Evolutionary conservation across 148 eudicot species (phyloP).

Genomic region (Drosera capensis): DNA sequence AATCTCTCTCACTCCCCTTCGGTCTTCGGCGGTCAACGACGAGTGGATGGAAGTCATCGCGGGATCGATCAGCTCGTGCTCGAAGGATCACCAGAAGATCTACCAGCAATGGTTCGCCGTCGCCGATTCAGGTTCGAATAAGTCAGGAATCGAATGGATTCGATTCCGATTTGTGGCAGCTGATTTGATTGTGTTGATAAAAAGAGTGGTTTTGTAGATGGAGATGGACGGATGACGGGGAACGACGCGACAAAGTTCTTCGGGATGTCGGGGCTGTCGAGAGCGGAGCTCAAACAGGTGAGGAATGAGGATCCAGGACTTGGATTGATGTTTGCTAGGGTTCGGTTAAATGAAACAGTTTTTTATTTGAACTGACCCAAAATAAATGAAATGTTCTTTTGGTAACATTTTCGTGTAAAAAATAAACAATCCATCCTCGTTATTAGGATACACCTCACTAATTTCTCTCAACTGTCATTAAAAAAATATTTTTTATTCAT

Average conservation of each 20-base stretch:
- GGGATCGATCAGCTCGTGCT: slow-evolving; percentile 26
- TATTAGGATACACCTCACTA: no score
- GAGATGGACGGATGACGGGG: slow-evolving; percentile 69
- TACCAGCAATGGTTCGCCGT: slow-evolving; percentile 66
- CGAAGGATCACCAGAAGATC: slow-evolving; percentile 50
- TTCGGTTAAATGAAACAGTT: no score
- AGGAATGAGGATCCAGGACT: no score
- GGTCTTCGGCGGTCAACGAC: no score
- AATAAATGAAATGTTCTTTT: no score
- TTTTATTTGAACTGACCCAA: no score
- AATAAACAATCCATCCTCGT: no score
- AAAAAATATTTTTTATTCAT: no score
- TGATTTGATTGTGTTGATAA: not conserved
- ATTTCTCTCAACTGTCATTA: no score
- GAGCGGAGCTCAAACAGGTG: slow-evolving; percentile 77
- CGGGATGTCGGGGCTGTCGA: slow-evolving; percentile 47
- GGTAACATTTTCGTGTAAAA: no score
- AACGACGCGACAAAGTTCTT: slow-evolving; percentile 69
- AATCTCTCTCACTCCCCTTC: no score
- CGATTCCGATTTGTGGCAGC: not conserved
- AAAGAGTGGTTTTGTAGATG: slow-evolving; percentile 26
- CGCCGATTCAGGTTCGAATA: slow-evolving; percentile 49
- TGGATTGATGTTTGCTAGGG: no score
- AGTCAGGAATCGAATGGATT: not conserved
- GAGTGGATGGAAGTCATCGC: slow-evolving; percentile 41